phyloP scores from a whole-genome alignment of 805 yeast species.

The Barnettozyma populi region DNA sequence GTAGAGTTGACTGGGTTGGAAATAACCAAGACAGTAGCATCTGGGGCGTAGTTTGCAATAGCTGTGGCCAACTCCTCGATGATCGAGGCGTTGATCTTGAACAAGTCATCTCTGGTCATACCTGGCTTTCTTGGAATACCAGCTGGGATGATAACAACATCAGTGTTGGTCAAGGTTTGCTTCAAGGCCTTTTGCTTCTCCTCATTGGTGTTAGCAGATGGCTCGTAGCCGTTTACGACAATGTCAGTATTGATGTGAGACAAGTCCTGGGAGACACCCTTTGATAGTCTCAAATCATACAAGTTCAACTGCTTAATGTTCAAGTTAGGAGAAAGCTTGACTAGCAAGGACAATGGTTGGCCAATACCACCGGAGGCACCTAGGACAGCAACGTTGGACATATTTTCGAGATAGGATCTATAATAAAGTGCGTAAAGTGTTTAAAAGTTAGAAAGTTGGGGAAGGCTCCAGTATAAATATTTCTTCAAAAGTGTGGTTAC shows the following conservation, averaged over 20 bases:
- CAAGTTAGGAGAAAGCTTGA: constrained; percentile 57
- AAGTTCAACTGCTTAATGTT: constrained; percentile 59
- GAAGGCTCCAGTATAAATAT: not conserved
- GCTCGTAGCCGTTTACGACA: constrained; percentile 52
- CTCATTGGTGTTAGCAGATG: constrained; percentile 45
- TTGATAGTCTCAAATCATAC: constrained; percentile 78
- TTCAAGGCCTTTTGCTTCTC: constrained; percentile 43
- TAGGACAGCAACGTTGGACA: constrained; percentile 68
- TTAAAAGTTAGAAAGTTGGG: not conserved
- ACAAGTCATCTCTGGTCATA: constrained; percentile 87
- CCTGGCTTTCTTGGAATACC: constrained; percentile 95
- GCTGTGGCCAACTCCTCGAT: constrained; percentile 69
- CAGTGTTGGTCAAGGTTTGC: constrained; percentile 37
- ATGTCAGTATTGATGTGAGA: constrained; percentile 75
- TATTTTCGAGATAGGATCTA: constrained; percentile 2
- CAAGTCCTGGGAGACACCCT: constrained; percentile 87
- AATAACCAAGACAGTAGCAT: constrained; percentile 74
- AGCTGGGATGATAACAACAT: constrained; percentile 57
- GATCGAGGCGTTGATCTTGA: constrained; percentile 78
- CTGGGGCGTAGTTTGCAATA: constrained; percentile 65
- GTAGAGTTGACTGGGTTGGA: constrained; percentile 94
- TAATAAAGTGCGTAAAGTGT: not conserved
- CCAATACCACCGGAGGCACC: constrained; percentile 97
- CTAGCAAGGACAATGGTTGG: constrained; percentile 79
- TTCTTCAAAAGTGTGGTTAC: not conserved